Base-by-base conservation (phyloP, 129 eudicot genomes). In the Centaurea solstitialis region DNA sequence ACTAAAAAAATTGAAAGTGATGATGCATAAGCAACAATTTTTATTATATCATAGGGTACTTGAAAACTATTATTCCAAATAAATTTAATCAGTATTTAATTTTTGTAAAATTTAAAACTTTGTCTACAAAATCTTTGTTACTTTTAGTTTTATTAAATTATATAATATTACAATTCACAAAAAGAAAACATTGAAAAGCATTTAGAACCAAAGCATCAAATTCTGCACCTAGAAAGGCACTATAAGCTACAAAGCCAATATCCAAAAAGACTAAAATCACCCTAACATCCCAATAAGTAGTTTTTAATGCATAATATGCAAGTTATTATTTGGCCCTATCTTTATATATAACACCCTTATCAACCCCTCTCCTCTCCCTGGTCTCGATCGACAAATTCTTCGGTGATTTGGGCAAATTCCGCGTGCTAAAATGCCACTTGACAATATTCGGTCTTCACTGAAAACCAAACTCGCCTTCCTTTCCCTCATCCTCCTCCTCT, bases 401-500 rank as follows among this genome's bases (percentile, higher is more conserved):
- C 21, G 79, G 24, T 13, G 23, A 30, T 80, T 45, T 23, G 5
- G 18, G 37, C 43, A 13, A 8, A 57, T 57, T 37, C 72, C 21
- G 61, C 67, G 5, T 13, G n/a, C 43, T 28, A 73, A 77, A 74
- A 84, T 74, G 78, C 38, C 41, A 70, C 77, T 33, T 15, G 9
- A 45, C 81, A 87, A 82, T 43, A 43, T 83, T 71, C 74, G 61
- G 11, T 65, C 68, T 22, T 76, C 77, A 53, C 33, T 79, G 7
- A 73, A 81, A 67, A 53, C 80, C 61, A 74, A 68, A 72, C 40
- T 89, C 28, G n/a, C 76, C 84, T 70, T 80, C 41, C 2, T 85
- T 53, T 74, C 92, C 3, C 21, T 85, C 64, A 11, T 78, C 50
- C 3, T 78, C 65, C 45, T 85, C 7, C 70, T 79, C 76, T 64